These are phyloP conservation scores for Fraxinus sp. DNA, from an alignment of 305 asterid species.

Conservation along the genomic window DNA sequence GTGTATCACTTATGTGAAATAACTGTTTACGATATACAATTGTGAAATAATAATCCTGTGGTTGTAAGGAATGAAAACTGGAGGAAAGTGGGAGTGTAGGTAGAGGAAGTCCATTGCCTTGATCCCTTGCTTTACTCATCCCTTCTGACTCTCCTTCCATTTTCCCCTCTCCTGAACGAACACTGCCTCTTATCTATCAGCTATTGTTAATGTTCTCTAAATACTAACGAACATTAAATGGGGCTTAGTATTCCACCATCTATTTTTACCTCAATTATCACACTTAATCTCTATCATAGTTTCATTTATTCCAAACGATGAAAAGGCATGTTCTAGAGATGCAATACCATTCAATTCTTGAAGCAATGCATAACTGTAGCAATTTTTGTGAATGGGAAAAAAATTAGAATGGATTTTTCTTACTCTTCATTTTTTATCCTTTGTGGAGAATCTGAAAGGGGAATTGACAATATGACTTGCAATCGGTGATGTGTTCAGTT, in stretches of 20 bases:
- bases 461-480: slow-evolving; percentile 6
- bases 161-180: neutral
- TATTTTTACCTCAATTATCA: neutral
- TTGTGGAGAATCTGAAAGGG: neutral
- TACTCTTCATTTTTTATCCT: neutral
- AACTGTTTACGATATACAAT: neutral
- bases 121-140: neutral
- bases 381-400: slow-evolving; percentile 6
- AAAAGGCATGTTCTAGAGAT: neutral
- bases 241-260: neutral
- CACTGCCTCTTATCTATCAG: neutral
- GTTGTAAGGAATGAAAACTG: neutral
- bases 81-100: neutral
- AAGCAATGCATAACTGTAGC: neutral
- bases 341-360: neutral
- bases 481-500: slow-evolving; percentile 4
- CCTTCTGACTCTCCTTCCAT: neutral
- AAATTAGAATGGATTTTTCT: slow-evolving; percentile 5
- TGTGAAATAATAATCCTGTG: neutral
- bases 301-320: neutral
- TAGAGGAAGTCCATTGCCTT: neutral
- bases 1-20: neutral
- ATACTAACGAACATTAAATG: neutral
- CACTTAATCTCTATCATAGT: slow-evolving; percentile 1
- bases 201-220: neutral